A percentile compares a stretch with the other conserved stretches of the same genome.
Evolutionary conservation across 2,329 filamentous ascomycete genomes (phyloP).

Genomic region (Pseudogymnoascus sp.): DNA sequence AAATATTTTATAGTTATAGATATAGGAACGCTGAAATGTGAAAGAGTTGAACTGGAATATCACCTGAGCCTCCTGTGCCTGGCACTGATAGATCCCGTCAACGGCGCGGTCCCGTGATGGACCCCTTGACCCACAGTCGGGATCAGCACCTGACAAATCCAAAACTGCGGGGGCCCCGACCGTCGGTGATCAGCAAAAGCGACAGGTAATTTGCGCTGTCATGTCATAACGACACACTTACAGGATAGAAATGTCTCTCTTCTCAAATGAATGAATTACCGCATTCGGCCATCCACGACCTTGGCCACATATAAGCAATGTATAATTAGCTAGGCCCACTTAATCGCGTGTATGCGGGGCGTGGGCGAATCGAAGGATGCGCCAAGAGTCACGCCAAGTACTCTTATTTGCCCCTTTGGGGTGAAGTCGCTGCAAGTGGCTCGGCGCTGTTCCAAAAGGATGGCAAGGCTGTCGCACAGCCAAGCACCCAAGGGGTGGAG

Average conservation of each 20-base stretch:
- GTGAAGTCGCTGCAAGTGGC: not conserved
- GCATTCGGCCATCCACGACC: not conserved
- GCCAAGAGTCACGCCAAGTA: not conserved
- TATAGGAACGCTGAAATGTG: not conserved
- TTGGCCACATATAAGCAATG: not conserved
- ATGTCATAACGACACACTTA: not conserved
- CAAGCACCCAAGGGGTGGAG: not conserved
- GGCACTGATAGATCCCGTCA: not conserved
- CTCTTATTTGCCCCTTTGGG: not conserved
- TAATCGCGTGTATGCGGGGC: not conserved
- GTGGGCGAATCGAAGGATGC: not conserved
- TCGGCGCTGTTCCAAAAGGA: not conserved
- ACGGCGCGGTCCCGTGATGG: not conserved
- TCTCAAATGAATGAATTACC: not conserved
- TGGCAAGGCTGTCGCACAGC: not conserved
- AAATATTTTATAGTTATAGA: not conserved
- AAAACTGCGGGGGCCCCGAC: not conserved
- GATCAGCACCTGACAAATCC: conserved; percentile 1
- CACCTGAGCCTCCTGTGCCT: not conserved
- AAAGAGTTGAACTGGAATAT: not conserved
- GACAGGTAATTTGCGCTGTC: not conserved
- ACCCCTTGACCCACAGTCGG: not conserved
- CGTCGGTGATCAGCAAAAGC: not conserved
- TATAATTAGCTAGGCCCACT: not conserved
- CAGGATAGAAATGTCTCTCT: conserved; percentile 1